Base-by-base conservation (phyloP, 2,329 filamentous ascomycete genomes). In the Penicillium nordicum region DNA sequence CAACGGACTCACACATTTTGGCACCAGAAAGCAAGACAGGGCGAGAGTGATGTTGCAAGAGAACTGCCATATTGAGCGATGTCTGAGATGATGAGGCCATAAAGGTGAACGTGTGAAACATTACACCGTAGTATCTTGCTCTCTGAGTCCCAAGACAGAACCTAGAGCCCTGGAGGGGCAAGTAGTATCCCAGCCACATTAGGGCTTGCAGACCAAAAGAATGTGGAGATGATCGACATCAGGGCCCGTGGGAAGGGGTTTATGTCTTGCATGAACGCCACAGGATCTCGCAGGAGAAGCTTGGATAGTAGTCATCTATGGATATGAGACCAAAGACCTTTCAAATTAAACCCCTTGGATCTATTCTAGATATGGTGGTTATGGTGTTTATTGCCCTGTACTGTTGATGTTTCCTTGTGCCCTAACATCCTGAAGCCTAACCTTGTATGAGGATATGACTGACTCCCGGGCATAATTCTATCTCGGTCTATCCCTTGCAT, bases 231-330 rank as follows among this genome's bases (percentile, higher is more conserved):
- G 58, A 61, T 60, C 62, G 41, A 55, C 57, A 47, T 52, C 54
- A 57, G 53, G 40, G 53, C 55, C 58, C 57, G 60, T 50, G 55
- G 50, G 49, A 23, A 57, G 49, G 51, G 54, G 45, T 9, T 18
- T 45, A 58, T 65, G 63, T 65, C 61, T 65, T 65, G 63, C 63
- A 63, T 62, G 37, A 32, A 23, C 37, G 52, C 18, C 43, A 27
- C 44, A 48, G 27, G 27, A 14, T 36, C 36, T 32, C 29, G 45
- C 37, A 54, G 51, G 43, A 46, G 48, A 57, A 42, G 49, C 43
- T 57, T 54, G 36, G 45, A 49, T 50, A 9, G 8, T 25, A 30
- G 21, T 10, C n/a, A 23, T 27, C 12, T 14, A 27, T 36, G 14
- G 18, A 6, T 14, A 18, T 6, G 23, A 30, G n/a, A 32, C 18